Evolutionary conservation across 2,329 filamentous ascomycete species (phyloP).

Genomic region (Sporothrix pseudoabietina): DNA sequence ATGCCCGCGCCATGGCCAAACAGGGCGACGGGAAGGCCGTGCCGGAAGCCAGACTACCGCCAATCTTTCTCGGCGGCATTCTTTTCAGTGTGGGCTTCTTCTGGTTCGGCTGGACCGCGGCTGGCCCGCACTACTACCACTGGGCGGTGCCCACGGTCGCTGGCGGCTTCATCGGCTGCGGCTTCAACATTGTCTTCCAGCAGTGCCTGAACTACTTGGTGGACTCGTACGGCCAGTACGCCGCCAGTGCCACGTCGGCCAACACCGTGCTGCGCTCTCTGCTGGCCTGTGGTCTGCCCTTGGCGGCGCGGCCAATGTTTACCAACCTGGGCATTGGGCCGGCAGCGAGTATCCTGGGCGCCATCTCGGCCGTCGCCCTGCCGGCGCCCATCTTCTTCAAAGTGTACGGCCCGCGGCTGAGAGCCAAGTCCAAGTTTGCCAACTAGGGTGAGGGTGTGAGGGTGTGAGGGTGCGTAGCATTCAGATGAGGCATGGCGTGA

Average conservation of each 20-base stretch:
- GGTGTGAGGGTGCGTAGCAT: neutral
- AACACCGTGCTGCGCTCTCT: slow-evolving; percentile 62
- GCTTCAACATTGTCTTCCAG: slow-evolving; percentile 52
- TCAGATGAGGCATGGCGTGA: neutral
- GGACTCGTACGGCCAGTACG: slow-evolving; percentile 58
- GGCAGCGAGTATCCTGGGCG: slow-evolving; percentile 37
- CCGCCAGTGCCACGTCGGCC: slow-evolving; percentile 65
- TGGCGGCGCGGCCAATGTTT: slow-evolving; percentile 64
- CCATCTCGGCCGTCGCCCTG: slow-evolving; percentile 51
- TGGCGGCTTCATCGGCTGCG: slow-evolving; percentile 47
- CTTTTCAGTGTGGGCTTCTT: slow-evolving; percentile 48
- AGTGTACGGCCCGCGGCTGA: slow-evolving; percentile 30
- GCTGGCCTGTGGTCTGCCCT: slow-evolving; percentile 60
- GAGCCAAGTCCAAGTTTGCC: slow-evolving; percentile 31
- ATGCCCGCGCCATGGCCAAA: slow-evolving; percentile 45
- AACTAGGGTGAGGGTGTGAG: neutral
- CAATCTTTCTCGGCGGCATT: slow-evolving; percentile 49
- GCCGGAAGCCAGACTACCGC: slow-evolving; percentile 47
- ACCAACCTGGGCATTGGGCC: slow-evolving; percentile 39
- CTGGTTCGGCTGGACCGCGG: slow-evolving; percentile 36
- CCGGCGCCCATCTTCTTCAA: slow-evolving; percentile 49
- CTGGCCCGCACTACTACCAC: slow-evolving; percentile 20
- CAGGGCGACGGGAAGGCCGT: slow-evolving; percentile 40
- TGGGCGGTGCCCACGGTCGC: slow-evolving; percentile 34
- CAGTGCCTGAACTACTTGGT: slow-evolving; percentile 56